phyloP scores from a whole-genome alignment of 2,329 filamentous ascomycete species.

The Xylariaceae sp. region DNA sequence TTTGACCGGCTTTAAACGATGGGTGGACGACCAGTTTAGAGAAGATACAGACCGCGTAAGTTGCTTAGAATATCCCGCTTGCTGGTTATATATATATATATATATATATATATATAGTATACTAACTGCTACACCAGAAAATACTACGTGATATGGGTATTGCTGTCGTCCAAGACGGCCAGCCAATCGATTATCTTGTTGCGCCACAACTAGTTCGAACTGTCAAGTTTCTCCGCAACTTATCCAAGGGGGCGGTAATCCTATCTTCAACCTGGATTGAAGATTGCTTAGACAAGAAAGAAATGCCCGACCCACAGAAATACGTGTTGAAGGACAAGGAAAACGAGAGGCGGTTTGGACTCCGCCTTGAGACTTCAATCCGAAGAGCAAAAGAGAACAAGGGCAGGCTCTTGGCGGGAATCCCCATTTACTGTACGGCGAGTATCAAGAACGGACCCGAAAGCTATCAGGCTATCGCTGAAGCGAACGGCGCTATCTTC shows the following conservation, averaged over 20 bases:
- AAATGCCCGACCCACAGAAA: slow-evolving; percentile 57
- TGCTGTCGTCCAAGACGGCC: slow-evolving; percentile 67
- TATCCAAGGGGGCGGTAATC: slow-evolving; percentile 74
- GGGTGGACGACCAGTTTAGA: slow-evolving; percentile 66
- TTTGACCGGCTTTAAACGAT: slow-evolving; percentile 77
- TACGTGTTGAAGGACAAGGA: slow-evolving; percentile 66
- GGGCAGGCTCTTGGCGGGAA: slow-evolving; percentile 66
- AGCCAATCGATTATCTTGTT: slow-evolving; percentile 76
- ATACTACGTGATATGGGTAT: slow-evolving; percentile 81
- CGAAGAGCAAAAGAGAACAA: slow-evolving; percentile 68
- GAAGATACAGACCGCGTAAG: slow-evolving; percentile 78
- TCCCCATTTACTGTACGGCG: slow-evolving; percentile 79
- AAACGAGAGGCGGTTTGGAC: slow-evolving; percentile 64
- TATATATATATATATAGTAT: not conserved
- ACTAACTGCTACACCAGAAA: slow-evolving; percentile 46
- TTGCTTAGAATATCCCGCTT: slow-evolving; percentile 9
- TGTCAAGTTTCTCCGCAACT: slow-evolving; percentile 83
- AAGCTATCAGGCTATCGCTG: slow-evolving; percentile 78
- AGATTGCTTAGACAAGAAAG: slow-evolving; percentile 62
- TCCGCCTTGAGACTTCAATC: slow-evolving; percentile 64
- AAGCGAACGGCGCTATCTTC: slow-evolving; percentile 82
- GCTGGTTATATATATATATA: not conserved
- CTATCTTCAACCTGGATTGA: slow-evolving; percentile 76
- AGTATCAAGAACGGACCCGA: slow-evolving; percentile 75
- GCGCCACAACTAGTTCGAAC: slow-evolving; percentile 85